Percentiles rank a stretch among this genome's conserved stretches.
Evolutionary conservation across 495 filamentous ascomycete species (phyloP).

Genomic region (Aspergillus bertholletiae): DNA sequence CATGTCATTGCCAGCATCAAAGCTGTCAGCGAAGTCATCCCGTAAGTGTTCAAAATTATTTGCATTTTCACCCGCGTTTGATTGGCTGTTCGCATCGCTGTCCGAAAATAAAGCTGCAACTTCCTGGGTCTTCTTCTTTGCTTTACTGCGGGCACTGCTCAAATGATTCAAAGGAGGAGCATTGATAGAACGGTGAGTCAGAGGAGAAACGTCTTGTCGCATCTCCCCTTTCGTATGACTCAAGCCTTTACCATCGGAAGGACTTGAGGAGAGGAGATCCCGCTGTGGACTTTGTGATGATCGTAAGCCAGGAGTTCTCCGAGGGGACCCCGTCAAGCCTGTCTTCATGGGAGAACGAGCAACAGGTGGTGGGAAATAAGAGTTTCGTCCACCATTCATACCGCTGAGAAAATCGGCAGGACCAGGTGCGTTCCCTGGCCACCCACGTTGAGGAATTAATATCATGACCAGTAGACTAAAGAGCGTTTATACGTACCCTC

Average conservation of each 20-base stretch:
- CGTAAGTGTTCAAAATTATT: constrained; percentile 24
- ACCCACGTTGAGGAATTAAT: constrained; percentile 9
- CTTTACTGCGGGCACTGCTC: constrained; percentile 38
- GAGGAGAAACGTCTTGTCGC: constrained; percentile 30
- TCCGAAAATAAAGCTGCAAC: constrained; percentile 32
- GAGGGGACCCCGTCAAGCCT: constrained; percentile 36
- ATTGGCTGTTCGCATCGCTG: constrained; percentile 24
- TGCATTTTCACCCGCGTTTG: constrained; percentile 30
- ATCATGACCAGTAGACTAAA: background rate
- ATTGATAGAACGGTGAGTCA: constrained; percentile 36
- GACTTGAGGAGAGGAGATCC: constrained; percentile 33
- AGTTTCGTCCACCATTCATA: constrained; percentile 24
- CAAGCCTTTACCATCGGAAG: constrained; percentile 32
- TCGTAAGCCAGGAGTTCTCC: constrained; percentile 38
- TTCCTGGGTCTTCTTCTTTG: constrained; percentile 24
- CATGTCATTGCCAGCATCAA: constrained; percentile 26
- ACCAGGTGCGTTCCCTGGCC: constrained; percentile 36
- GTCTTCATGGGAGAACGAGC: constrained; percentile 46
- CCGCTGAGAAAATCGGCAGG: constrained; percentile 41
- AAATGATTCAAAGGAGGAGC: constrained; percentile 35
- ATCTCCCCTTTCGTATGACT: constrained; percentile 15
- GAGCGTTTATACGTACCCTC: constrained; percentile 31
- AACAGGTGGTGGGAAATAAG: constrained; percentile 32
- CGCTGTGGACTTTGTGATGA: constrained; percentile 38
- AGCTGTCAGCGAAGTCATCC: constrained; percentile 25